phyloP scores from a whole-genome alignment of 768 basidiomycete species.

The Phaeotremella skinneri region DNA sequence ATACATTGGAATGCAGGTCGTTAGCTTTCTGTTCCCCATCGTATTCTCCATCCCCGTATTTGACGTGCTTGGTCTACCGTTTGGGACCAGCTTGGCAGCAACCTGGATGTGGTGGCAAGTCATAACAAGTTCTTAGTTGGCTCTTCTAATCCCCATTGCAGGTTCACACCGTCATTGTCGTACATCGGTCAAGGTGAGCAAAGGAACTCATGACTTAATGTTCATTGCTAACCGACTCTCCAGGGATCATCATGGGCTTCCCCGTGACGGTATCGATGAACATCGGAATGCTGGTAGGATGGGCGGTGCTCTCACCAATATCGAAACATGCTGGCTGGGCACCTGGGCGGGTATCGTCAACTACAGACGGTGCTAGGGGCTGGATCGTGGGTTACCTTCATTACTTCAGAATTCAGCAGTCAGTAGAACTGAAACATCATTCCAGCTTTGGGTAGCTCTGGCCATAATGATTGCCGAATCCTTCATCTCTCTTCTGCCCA shows the following conservation, averaged over 20 bases:
- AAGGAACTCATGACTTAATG: constrained; percentile 15
- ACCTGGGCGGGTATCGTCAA: constrained; percentile 83
- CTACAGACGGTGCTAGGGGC: constrained; percentile 75
- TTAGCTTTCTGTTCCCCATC: constrained; percentile 85
- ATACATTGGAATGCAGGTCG: constrained; percentile 57
- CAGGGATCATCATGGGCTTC: constrained; percentile 96
- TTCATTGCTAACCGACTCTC: not conserved
- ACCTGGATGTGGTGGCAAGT: constrained; percentile 80
- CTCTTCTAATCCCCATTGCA: constrained; percentile 9
- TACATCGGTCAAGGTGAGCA: constrained; percentile 82
- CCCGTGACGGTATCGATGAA: constrained; percentile 93
- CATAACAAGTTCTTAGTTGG: not conserved
- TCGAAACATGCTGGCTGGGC: constrained; percentile 84
- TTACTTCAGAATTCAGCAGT: not conserved
- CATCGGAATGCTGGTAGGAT: constrained; percentile 91
- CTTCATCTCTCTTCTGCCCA: constrained; percentile 77
- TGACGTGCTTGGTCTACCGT: constrained; percentile 52
- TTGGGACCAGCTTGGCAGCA: constrained; percentile 75
- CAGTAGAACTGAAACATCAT: not conserved
- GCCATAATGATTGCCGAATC: constrained; percentile 95
- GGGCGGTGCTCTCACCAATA: constrained; percentile 88
- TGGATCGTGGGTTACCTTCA: constrained; percentile 46
- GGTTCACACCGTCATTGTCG: constrained; percentile 81
- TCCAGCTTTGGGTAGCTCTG: constrained; percentile 79
- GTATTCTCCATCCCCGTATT: constrained; percentile 77